Evolutionary conservation across 441 rosid genomes (phyloP).

Genomic region (Biscutella laevigata): DNA sequence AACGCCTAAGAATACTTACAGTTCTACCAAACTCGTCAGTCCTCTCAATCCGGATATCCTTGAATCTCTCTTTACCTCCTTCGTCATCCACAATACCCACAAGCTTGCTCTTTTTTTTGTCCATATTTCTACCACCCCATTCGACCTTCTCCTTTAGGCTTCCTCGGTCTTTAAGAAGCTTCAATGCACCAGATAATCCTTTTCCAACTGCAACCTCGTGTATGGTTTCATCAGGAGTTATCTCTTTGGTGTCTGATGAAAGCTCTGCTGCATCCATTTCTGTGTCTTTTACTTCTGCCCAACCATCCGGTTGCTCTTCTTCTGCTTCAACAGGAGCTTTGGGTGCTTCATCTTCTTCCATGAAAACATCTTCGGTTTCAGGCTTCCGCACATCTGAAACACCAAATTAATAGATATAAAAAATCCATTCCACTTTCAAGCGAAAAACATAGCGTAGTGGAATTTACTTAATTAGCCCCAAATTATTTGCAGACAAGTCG

Average conservation of each 20-base stretch:
- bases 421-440: neutral
- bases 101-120: constrained; percentile 97
- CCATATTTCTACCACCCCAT: constrained; percentile 99
- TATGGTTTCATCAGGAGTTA: constrained; percentile 71
- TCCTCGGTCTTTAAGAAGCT: constrained; percentile 86
- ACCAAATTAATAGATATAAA: constrained; percentile 22
- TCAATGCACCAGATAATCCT: constrained; percentile 83
- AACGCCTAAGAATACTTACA: constrained; percentile 47
- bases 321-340: constrained; percentile 41
- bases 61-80: constrained; percentile 42
- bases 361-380: constrained; percentile 74
- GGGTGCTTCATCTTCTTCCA: constrained; percentile 82
- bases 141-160: constrained; percentile 77
- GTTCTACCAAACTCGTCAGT: constrained; percentile 93
- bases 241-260: constrained; percentile 48
- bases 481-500: neutral
- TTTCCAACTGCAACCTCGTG: constrained; percentile 83
- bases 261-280: constrained; percentile 38
- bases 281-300: constrained; percentile 51
- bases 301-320: constrained; percentile 54
- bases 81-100: constrained; percentile 60
- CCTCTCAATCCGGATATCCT: constrained; percentile 81
- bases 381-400: constrained; percentile 58
- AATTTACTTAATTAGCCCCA: neutral
- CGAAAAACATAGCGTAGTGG: neutral